Conservation (phyloP, 2,329 filamentous ascomycete genomes). For the Phialophora chinensis region DNA sequence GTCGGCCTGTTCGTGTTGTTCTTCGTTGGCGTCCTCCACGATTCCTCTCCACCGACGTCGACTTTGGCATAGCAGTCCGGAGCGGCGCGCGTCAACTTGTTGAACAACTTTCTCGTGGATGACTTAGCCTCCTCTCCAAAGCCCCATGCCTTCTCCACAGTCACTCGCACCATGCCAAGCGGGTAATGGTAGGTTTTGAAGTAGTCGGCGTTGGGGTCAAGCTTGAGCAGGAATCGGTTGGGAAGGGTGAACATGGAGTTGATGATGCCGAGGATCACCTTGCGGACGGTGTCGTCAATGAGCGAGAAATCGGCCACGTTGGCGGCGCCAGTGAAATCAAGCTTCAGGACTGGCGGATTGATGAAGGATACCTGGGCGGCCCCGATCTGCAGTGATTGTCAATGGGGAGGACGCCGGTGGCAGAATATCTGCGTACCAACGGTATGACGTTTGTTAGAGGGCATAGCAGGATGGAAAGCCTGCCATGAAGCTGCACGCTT, state of each 20-base stretch:
- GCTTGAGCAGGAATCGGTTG: conserved; percentile 40
- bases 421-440: conserved; percentile 27
- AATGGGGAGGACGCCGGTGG: conserved; percentile 13
- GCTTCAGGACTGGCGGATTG: conserved; percentile 35
- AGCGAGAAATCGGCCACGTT: conserved; percentile 35
- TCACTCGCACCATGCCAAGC: conserved; percentile 34
- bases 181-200: conserved; percentile 40
- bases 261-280: conserved; percentile 35
- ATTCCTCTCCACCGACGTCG: conserved; percentile 31
- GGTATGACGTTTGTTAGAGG: conserved; percentile 35
- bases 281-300: conserved; percentile 34
- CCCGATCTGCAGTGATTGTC: conserved; percentile 30
- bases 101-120: conserved; percentile 32
- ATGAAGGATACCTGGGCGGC: conserved; percentile 33
- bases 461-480: conserved; percentile 33
- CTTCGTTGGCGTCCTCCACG: conserved; percentile 32
- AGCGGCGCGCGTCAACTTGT: conserved; percentile 33
- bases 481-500: conserved; percentile 33
- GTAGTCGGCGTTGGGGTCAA: conserved; percentile 46
- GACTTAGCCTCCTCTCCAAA: conserved; percentile 32
- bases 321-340: conserved; percentile 35
- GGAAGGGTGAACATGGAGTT: conserved; percentile 36
- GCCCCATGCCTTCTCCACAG: conserved; percentile 35
- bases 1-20: conserved; percentile 35
- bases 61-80: conserved; percentile 36